phyloP scores from a whole-genome alignment of 1,284 basidiomycete genomes.

The Sporisorium graminicola region DNA sequence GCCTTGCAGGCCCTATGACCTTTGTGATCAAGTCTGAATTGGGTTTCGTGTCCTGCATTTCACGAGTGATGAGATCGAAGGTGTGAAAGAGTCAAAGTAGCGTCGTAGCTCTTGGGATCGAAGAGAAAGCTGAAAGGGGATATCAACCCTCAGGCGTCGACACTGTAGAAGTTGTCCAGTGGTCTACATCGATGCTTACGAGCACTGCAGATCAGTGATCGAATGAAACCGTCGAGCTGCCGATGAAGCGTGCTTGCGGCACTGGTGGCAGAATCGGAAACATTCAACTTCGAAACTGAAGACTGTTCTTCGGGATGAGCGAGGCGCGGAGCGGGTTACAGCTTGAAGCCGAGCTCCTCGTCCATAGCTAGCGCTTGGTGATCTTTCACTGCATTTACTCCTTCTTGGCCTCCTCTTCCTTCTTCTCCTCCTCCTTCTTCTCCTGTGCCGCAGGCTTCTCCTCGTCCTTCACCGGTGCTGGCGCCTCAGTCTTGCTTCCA shows the following conservation, averaged over 20 bases:
- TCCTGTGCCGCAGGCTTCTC: slow-evolving; percentile 24
- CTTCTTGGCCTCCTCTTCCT: slow-evolving; percentile 40
- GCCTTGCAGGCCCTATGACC: not conserved
- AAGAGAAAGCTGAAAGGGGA: slow-evolving; percentile 30
- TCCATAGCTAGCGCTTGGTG: not conserved
- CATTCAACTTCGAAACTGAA: not conserved
- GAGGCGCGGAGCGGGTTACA: slow-evolving; percentile 24
- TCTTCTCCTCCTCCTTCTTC: slow-evolving; percentile 39
- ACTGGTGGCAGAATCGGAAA: not conserved
- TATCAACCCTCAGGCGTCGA: slow-evolving; percentile 29
- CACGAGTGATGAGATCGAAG: not conserved
- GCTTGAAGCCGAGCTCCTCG: slow-evolving; percentile 18
- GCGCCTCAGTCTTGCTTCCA: slow-evolving; percentile 29
- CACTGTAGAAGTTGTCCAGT: not conserved
- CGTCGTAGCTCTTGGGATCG: not conserved
- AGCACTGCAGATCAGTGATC: not conserved
- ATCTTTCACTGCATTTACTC: slow-evolving; percentile 14
- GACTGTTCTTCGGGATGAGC: not conserved
- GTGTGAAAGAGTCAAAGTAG: not conserved
- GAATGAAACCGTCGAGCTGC: not conserved
- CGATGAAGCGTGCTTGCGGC: not conserved
- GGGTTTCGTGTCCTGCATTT: slow-evolving; percentile 4
- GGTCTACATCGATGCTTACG: not conserved
- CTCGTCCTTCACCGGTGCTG: slow-evolving; percentile 30
- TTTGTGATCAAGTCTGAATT: not conserved